Evolutionary conservation across 805 yeast genomes (phyloP), one percentile per base, ranked within the genome.

Genomic region (Saccharomycopsis sp.): DNA sequence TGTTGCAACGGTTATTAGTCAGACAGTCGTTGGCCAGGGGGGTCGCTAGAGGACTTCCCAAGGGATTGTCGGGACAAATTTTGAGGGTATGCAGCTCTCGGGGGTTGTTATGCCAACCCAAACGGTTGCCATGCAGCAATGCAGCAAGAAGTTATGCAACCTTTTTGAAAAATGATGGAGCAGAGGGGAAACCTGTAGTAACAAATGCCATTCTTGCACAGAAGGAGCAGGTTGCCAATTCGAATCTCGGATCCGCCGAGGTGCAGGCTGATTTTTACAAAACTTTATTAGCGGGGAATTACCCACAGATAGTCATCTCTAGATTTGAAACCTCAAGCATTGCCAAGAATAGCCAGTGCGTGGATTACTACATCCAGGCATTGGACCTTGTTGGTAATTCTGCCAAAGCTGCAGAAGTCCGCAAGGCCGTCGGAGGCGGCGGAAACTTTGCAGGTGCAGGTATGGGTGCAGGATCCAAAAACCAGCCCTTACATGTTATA

Each of bases 251-350:
- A 53, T 86, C 89, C 70, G 80, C 97, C 1, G 73, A 69, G 2
- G 76, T 81, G 3, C 99, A 94, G 73, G 92, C 96, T 1, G 85
- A 82, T 58, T 93, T 94, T 67, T 94, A 94, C 74, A 80, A 81
- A 62, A 78, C 83, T 14, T 75, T 94, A 53, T 71, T 94, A 63
- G 81, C 81, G 59, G 80, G 93, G 57, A 88, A 89, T 72, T 94
- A 90, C 69, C 98, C 99, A n/a, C 96, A 91, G 66, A 86, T 93
- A 57, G 97, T 94, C 3, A 90, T 93, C n/a, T 86, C 94, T 58
- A 81, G 99, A 60, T 96, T 82, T 70, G 98, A 96, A 70, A 87
- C 96, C 7, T 87, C 94, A 0, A 97, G 97, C n/a, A 89, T 94
- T 57, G 94, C 96, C 8, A 75, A 86, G 12, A 85, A 88, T 58